A percentile compares a stretch with the other conserved stretches of the same genome.
Evolutionary conservation across 2,329 filamentous ascomycete genomes (phyloP).

Genomic region (Leptographium radiaticola): DNA sequence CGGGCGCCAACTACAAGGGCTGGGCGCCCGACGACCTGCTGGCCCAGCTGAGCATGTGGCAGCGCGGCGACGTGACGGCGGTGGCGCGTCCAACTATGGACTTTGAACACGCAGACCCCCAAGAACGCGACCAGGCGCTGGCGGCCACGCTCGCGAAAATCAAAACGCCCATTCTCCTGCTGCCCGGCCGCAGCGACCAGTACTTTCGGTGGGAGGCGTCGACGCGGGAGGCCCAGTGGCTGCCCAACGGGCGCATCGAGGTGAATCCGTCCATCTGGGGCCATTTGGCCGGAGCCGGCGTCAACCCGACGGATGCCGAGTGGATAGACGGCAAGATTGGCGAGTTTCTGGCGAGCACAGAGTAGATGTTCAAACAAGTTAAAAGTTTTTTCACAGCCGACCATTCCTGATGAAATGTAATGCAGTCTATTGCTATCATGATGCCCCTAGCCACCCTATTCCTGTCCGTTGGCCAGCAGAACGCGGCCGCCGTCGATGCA

Average conservation of each 20-base stretch:
- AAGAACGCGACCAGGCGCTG: slow-evolving; percentile 52
- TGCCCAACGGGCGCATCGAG: slow-evolving; percentile 2
- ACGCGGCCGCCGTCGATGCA: slow-evolving; percentile 10
- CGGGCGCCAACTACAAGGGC: slow-evolving; percentile 54
- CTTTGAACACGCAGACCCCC: no score
- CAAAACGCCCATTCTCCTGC: slow-evolving; percentile 57
- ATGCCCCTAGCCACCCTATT: background rate
- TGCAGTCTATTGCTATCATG: background rate
- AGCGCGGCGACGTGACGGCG: slow-evolving; percentile 53
- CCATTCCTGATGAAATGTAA: background rate
- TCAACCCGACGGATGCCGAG: background rate
- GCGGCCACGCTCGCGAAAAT: slow-evolving; percentile 53
- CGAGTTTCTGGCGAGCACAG: background rate
- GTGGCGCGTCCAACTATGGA: no score
- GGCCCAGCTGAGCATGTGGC: slow-evolving; percentile 57
- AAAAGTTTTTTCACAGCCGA: no score
- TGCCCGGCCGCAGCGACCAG: slow-evolving; percentile 61
- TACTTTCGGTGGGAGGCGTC: slow-evolving; percentile 77
- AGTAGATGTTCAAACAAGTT: background rate
- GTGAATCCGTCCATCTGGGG: slow-evolving; percentile 11
- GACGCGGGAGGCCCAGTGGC: slow-evolving; percentile 50
- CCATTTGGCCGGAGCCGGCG: slow-evolving; percentile 8
- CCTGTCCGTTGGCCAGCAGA: slow-evolving; percentile 10
- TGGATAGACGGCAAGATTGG: slow-evolving; percentile 6
- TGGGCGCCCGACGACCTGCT: slow-evolving; percentile 15